Base-by-base conservation (phyloP, 1,139 yeast genomes). In the Blastobotrys malaysiensis region DNA sequence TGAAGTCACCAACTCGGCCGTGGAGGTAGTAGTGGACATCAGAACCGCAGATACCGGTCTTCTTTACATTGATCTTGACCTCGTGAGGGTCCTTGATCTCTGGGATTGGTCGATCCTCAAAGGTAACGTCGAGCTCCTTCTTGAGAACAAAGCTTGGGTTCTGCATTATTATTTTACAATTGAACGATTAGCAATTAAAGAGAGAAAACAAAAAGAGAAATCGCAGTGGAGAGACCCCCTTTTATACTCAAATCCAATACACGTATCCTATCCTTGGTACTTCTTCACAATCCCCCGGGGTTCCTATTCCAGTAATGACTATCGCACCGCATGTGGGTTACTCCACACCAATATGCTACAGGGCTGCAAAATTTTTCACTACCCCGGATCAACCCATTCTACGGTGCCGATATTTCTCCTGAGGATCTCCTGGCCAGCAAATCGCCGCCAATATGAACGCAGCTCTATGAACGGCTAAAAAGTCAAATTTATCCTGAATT, bases 1-100 rank as follows among this genome's bases (percentile, higher is more conserved):
- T 48, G 54, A 68, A 70, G 52, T 64, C 79, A 16, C 96, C 96
- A 65, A 88, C 86, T 57, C 78, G 77, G 3, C 96, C 96, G 61
- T 84, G 86, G 50, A 83, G 80, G 65, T 83, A 88, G 75, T 85
- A 89, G 66, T 88, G 96, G 59, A 88, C 86, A 68, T 88, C 96
- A 1, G 90, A 84, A 3, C 96, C 96, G 70, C 97, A 89, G 59
- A 89, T 84, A 51, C 97, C 97, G 0, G 96, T 89, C 62, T 79
- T 75, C 67, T 83, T 83, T 61, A 89, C 86, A 53, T 83, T 84
- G 24, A 89, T 81, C 62, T 86, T 79, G 48, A 89, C 96, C 59
- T 82, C 86, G 62, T 81, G 81, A 48, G 86, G 84, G 58, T 82
- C 83, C 9, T 67, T 65, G 59, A 86, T 73, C 61, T 73, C 72